These are phyloP conservation scores for Syzygium malaccense DNA, from an alignment of 441 rosid genomes.

Conservation along the genomic window DNA sequence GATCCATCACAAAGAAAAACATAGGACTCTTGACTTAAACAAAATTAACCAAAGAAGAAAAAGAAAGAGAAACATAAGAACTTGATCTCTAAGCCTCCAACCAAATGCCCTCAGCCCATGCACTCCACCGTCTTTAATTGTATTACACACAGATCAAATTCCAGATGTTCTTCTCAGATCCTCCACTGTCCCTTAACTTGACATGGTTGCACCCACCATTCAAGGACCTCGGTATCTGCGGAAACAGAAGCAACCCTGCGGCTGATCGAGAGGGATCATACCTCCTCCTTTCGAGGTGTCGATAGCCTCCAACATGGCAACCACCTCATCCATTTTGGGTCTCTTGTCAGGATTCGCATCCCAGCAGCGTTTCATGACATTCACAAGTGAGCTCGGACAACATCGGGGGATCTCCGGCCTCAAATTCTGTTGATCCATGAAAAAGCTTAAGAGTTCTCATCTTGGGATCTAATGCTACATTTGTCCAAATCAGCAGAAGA, in stretches of 20 bases:
- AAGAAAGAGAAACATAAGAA: not conserved
- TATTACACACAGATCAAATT: slow-evolving; percentile 6
- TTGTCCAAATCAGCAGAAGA: not conserved
- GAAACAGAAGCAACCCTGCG: slow-evolving; percentile 81
- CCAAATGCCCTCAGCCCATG: slow-evolving; percentile 3
- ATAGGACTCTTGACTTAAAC: not conserved
- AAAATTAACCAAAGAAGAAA: not conserved
- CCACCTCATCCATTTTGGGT: slow-evolving; percentile 98
- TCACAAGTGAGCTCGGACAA: slow-evolving; percentile 82
- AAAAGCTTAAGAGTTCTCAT: not conserved
- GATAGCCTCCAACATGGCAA: slow-evolving; percentile 76
- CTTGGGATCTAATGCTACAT: not conserved
- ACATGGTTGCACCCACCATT: not conserved
- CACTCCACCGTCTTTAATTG: slow-evolving; percentile 8
- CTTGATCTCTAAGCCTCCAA: slow-evolving; percentile 11
- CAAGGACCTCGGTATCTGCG: slow-evolving; percentile 74
- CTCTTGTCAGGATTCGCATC: slow-evolving; percentile 90
- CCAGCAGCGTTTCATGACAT: slow-evolving; percentile 97
- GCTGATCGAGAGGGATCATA: slow-evolving; percentile 91
- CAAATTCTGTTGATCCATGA: slow-evolving; percentile 44
- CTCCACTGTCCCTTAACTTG: not conserved
- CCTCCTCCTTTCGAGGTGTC: slow-evolving; percentile 95
- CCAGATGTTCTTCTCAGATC: not conserved
- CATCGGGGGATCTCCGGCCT: slow-evolving; percentile 99
- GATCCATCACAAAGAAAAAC: not conserved